Base-by-base conservation (phyloP, 1,139 yeast species). In the Meyerozyma elateridarum region DNA sequence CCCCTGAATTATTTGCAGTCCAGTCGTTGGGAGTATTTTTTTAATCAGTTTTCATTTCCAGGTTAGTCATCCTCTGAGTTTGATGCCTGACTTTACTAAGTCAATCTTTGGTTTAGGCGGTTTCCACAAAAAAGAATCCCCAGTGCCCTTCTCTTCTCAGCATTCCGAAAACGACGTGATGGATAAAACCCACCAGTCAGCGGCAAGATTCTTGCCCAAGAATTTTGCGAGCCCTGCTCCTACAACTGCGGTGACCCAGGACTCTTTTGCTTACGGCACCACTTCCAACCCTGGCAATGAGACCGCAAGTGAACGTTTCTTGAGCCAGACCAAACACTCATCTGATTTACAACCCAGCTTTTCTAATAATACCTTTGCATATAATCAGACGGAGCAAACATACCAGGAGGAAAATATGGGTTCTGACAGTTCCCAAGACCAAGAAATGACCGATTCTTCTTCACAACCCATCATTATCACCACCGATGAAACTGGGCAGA, bases 191-290 rank as follows among this genome's bases (percentile, higher is more conserved):
- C 32, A 32, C 27, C 35, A 34, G 8, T 48, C 42, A 31, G n/a
- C n/a, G n/a, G n/a, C n/a, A n/a, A 63, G 60, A 42, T 60, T 64
- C 34, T 46, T 58, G 35, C 70, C 69, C 19, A 62, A 59, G 39
- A 60, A 64, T 20, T 51, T 64, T 39, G 56, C 53, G 21, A 46
- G 39, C 20, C 36, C 41, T 7, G 59, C 72, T 8, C 88, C 89
- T 13, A 79, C 89, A 3, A 80, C 85, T 3, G 87, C 88, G 0
- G 56, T 80, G 8, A 67, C 79, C 29, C 71, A 72, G 41, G 70
- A 70, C 36, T 72, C 83, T 2, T 70, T 77, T 52, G 89, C 76
- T 2, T 74, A 79, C 53, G 89, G 88, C 1, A 79, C 87, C 7
- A 79, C 85, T 6, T 65, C 76, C 18, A 49, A 51, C 17, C 54